Conservation (phyloP, 441 rosid genomes). For the Bocquillonia castaneifolia region DNA sequence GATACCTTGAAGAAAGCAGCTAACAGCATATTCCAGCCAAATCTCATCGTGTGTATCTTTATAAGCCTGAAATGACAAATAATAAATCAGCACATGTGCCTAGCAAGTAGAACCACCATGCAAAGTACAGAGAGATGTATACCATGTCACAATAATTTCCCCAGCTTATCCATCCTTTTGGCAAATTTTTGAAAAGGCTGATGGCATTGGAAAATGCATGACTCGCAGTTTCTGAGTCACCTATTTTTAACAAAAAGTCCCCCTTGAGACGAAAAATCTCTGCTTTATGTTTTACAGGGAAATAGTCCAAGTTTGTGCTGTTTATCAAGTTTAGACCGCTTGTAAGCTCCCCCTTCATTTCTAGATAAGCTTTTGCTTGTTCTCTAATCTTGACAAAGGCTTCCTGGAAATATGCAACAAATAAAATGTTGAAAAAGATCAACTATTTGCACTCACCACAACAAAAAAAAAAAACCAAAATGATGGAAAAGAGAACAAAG, state of each 20-base stretch:
- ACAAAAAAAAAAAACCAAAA: background rate
- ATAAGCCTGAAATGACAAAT: constrained; percentile 60
- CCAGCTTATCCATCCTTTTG: constrained; percentile 99
- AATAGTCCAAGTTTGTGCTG: constrained; percentile 88
- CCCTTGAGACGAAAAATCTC: constrained; percentile 86
- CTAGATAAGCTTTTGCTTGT: constrained; percentile 92
- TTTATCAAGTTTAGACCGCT: constrained; percentile 81
- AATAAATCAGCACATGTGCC: constrained; percentile 22
- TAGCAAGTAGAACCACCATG: constrained; percentile 16
- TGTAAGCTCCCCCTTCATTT: constrained; percentile 81
- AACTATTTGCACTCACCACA: background rate
- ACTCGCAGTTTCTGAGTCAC: constrained; percentile 79
- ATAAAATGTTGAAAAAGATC: constrained; percentile 20
- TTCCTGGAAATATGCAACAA: constrained; percentile 56
- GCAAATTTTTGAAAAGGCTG: constrained; percentile 79
- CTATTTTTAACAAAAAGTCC: constrained; percentile 70
- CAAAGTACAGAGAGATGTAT: constrained; percentile 26
- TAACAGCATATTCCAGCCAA: constrained; percentile 96
- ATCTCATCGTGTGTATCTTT: constrained; percentile 81
- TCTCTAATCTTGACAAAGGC: constrained; percentile 95
- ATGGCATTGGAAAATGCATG: constrained; percentile 85
- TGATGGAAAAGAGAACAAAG: background rate
- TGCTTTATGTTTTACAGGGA: constrained; percentile 80
- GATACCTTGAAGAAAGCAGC: constrained; percentile 99
- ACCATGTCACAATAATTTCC: constrained; percentile 96